Base-by-base conservation (phyloP, 2,329 filamentous ascomycete genomes). In the Alternaria triticina region DNA sequence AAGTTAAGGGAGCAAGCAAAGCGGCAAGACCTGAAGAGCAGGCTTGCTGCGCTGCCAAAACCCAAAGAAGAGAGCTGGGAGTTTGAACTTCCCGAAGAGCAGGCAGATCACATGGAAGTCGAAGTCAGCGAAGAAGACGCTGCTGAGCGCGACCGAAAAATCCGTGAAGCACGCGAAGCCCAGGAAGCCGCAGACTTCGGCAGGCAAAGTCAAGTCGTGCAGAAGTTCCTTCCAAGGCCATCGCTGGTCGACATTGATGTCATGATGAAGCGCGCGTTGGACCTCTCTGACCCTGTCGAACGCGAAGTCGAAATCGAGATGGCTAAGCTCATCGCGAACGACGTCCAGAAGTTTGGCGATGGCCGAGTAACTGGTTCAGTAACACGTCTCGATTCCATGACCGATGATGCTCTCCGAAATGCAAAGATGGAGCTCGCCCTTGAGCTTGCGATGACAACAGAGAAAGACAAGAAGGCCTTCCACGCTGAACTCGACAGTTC, bases 21-120 rank as follows among this genome's bases (percentile, higher is more conserved):
- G 69, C 90, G 90, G 46, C 86, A 88, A 64, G 88, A 90, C 66
- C 83, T 99, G 7, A 88, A 88, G 63, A 86, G 87, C 54, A 88
- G 91, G 45, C 87, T 99, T n/a, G 87, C 93, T 5, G 89, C 92
- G 22, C 85, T 99, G 15, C 96, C 96, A 1, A 96, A 92, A 75
- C 96, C 96, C 0, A 97, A 97, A 75, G 93, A 97, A 75, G 91
- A 89, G 0, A 94, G 97, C 69, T 98, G 93, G 91, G 96, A 98
- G 70, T 88, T 98, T 49, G 95, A 97, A 77, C 83, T 97, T 33
- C 95, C 95, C 0, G 93, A 96, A 44, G 94, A 97, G 67, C 86
- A 91, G 67, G 83, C 87, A 65, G 92, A 96, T 70, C 74, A 82
- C 4, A 71, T 77, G 54, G 78, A 79, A 3, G 83, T 86, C 47